Evolutionary conservation across 345 rosid genomes (phyloP), one percentile per base, ranked within the genome.

Genomic region (Murraya koenigii): DNA sequence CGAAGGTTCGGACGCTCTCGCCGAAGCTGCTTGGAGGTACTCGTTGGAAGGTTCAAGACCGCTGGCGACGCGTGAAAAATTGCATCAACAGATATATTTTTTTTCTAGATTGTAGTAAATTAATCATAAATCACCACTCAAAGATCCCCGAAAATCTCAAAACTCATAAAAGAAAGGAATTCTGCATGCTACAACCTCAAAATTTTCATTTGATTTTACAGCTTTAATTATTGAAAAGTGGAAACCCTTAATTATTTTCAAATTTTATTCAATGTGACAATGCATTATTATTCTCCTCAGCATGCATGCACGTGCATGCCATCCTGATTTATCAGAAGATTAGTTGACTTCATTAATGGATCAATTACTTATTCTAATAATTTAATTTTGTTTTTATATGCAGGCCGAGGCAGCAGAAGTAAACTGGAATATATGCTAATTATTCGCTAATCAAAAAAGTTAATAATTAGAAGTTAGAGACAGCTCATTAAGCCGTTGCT

Each of bases 291-390:
- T n/a, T 64, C 35, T 77, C 7, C 15, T 66, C 3, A 77, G 89
- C 86, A 87, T 81, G 89, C 80, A 75, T 36, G 89, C 92, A 88
- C 88, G 90, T 88, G 92, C 82, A 84, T 76, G 82, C 79, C 75
- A 78, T 85, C 85, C 82, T 76, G 71, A 67, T 60, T 59, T 72
- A 78, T 74, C 84, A 81, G 81, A 69, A 74, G 77, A 84, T 79
- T 80, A 81, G 86, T 88, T 79, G 87, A 85, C 82, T 79, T 75
- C 26, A 73, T 72, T 75, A 77, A 47, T 71, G 55, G 23, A 63
- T 54, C 32, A 26, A 44, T 61, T 11, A 3, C n/a, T 9, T 59
- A 5, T 38, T 14, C 25, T 25, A 68, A 68, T 54, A 33, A 11
- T 58, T 56, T 58, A 67, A 38, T 35, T 55, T 19, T 28, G 2